These are phyloP conservation scores for Auriscalpium vulgare DNA, from an alignment of 768 basidiomycete genomes.

Conservation along the genomic window DNA sequence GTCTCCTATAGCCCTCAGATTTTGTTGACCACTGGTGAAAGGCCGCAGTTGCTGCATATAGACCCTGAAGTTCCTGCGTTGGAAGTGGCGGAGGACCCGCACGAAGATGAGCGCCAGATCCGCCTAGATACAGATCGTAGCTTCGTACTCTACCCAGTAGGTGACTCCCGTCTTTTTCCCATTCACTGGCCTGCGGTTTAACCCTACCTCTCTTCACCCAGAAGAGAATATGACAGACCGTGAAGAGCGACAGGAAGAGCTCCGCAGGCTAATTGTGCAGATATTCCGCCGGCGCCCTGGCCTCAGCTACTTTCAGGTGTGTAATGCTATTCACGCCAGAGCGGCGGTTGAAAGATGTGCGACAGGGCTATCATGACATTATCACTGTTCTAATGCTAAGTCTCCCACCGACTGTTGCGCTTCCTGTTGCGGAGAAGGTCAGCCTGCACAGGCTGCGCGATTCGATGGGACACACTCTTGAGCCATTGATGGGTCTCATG, in stretches of 20 bases:
- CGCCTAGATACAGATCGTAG: conserved; percentile 85
- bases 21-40: conserved; percentile 22
- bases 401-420: conserved; percentile 49
- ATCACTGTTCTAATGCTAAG: conserved; percentile 77
- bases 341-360: background rate
- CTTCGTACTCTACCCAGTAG: conserved; percentile 89
- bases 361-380: conserved; percentile 88
- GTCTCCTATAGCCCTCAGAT: conserved; percentile 1
- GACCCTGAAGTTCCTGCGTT: conserved; percentile 9
- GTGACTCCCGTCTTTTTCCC: conserved; percentile 21
- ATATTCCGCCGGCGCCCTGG: conserved; percentile 66
- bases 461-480: conserved; percentile 79
- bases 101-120: conserved; percentile 83
- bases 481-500: conserved; percentile 77
- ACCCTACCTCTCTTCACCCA: background rate
- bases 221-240: conserved; percentile 26
- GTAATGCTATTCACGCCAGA: conserved; percentile 2
- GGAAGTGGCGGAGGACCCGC: conserved; percentile 21
- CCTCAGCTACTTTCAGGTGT: conserved; percentile 79
- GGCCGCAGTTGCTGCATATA: conserved; percentile 30
- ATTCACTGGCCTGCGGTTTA: conserved; percentile 1
- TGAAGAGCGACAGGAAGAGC: conserved; percentile 51
- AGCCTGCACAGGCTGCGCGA: conserved; percentile 77
- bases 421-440: conserved; percentile 58
- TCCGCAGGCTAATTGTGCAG: conserved; percentile 67